Percentiles rank a stretch among this genome's conserved stretches.
phyloP scores from a whole-genome alignment of 2,329 filamentous ascomycete species.

The Exophiala bonariae region DNA sequence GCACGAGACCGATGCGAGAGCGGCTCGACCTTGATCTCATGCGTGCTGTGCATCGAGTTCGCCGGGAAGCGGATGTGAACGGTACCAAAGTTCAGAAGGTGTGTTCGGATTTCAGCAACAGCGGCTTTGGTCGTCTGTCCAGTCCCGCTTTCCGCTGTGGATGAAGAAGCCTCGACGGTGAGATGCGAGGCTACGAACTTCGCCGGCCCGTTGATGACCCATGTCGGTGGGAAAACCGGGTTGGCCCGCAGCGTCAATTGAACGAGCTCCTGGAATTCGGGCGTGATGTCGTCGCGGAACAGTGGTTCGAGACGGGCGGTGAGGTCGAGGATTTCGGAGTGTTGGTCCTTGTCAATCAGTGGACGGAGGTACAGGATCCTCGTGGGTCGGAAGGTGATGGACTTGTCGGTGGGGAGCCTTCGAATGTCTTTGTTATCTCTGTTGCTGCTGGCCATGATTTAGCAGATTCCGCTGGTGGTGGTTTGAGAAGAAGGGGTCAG shows the following conservation, averaged over 20 bases:
- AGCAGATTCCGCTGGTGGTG: no score
- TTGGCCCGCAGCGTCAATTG: background rate
- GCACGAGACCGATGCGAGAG: background rate
- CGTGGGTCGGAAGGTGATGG: background rate
- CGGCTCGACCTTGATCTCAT: slow-evolving; percentile 2
- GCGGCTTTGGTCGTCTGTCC: no score
- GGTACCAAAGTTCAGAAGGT: slow-evolving; percentile 2
- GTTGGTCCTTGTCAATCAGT: background rate
- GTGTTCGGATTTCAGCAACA: background rate
- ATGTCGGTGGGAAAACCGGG: background rate
- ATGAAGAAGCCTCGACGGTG: slow-evolving; percentile 55
- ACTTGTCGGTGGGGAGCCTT: background rate
- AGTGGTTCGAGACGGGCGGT: background rate
- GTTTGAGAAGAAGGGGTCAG: no score
- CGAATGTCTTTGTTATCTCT: background rate
- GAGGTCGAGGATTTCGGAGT: background rate
- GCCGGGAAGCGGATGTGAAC: slow-evolving; percentile 2
- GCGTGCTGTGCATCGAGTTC: background rate
- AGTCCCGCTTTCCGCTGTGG: no score
- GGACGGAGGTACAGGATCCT: background rate
- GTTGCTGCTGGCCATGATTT: no score
- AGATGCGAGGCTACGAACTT: background rate
- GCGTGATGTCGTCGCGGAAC: background rate
- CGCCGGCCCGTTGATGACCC: background rate
- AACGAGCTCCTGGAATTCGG: background rate